Conservation (phyloP, 2,329 filamentous ascomycete species). For the Pseudogymnoascus verrucosus region DNA sequence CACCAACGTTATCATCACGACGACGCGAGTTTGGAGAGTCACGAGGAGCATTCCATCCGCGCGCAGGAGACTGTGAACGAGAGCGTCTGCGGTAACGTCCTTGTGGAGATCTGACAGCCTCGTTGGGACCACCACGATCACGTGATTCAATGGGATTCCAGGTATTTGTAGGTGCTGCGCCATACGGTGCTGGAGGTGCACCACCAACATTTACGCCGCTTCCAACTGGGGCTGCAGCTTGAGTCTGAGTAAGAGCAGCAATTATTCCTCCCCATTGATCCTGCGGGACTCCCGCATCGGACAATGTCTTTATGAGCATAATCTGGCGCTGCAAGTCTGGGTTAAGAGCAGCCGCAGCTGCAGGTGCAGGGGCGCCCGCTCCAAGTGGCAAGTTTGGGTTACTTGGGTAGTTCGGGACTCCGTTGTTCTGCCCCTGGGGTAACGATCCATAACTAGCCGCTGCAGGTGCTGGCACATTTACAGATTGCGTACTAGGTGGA, state of each 20-base stretch:
- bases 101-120: conserved; percentile 53
- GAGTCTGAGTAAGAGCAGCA: conserved; percentile 39
- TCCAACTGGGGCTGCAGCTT: conserved; percentile 19
- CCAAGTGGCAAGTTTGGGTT: conserved; percentile 30
- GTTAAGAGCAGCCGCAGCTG: conserved; percentile 35
- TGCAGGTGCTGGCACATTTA: conserved; percentile 43
- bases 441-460: conserved; percentile 23
- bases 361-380: conserved; percentile 29
- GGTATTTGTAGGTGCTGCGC: conserved; percentile 35
- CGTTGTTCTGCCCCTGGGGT: conserved; percentile 29
- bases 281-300: conserved; percentile 66
- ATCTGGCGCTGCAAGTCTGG: conserved; percentile 61
- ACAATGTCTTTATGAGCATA: conserved; percentile 65
- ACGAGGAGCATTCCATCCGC: conserved; percentile 56
- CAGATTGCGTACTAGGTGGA: conserved; percentile 44
- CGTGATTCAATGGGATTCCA: conserved; percentile 38
- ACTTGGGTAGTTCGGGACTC: conserved; percentile 31
- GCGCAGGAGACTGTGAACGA: conserved; percentile 72
- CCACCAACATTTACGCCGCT: conserved; percentile 26
- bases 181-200: conserved; percentile 24
- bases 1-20: conserved; percentile 53
- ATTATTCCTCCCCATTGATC: conserved; percentile 64
- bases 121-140: conserved; percentile 42
- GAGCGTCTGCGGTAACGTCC: conserved; percentile 50
- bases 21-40: conserved; percentile 40